phyloP scores from a whole-genome alignment of 108 stramenopile genomes.

The Discostella pseudostelligera region DNA sequence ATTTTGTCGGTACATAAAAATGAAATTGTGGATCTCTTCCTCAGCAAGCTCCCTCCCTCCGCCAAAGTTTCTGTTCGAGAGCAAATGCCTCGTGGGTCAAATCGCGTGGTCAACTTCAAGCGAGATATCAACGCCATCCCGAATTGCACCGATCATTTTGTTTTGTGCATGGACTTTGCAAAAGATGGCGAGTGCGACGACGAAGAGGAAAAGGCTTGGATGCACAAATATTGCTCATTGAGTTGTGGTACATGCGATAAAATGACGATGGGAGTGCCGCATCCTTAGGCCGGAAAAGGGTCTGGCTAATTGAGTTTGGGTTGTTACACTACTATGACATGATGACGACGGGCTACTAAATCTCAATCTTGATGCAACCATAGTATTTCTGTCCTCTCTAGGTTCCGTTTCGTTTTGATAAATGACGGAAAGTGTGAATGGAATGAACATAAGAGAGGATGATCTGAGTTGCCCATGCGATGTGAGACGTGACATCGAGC shows the following conservation, averaged over 20 bases:
- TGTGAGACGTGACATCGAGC: no score
- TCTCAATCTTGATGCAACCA: no score
- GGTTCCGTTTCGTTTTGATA: no score
- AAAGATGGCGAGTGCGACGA: slow-evolving; percentile 47
- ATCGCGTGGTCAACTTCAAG: slow-evolving; percentile 44
- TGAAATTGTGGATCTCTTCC: slow-evolving; percentile 26
- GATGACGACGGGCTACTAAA: no score
- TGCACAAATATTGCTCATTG: slow-evolving; percentile 40
- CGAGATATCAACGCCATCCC: slow-evolving; percentile 49
- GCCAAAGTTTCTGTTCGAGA: slow-evolving; percentile 28
- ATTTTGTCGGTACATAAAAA: slow-evolving; percentile 25
- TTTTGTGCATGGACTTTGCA: slow-evolving; percentile 42
- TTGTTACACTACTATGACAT: no score
- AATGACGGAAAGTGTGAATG: no score
- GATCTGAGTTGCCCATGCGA: no score
- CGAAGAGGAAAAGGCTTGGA: slow-evolving; percentile 42
- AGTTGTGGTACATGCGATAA: slow-evolving; percentile 42
- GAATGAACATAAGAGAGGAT: no score
- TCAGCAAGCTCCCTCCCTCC: slow-evolving; percentile 33
- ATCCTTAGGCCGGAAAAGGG: no score
- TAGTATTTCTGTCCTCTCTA: no score
- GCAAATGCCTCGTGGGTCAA: slow-evolving; percentile 43
- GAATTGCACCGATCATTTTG: slow-evolving; percentile 36
- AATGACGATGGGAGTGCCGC: slow-evolving; percentile 7
- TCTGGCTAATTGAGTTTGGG: no score